Conservation (phyloP, 140 eudicot genomes). For the Oenanthe javanica region DNA sequence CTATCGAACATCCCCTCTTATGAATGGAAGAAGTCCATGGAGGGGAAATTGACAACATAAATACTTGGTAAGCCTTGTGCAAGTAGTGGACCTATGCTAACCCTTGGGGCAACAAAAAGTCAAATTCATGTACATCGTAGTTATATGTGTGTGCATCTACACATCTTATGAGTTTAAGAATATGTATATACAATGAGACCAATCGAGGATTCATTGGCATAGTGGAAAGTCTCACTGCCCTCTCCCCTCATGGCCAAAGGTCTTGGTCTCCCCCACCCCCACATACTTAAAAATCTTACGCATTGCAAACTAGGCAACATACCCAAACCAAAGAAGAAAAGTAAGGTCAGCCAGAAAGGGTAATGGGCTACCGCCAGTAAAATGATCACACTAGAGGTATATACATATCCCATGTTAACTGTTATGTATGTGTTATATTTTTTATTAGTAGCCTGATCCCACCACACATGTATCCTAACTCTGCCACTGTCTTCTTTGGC, state of each 20-base stretch:
- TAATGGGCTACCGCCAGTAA: background rate
- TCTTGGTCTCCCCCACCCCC: background rate
- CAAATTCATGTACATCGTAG: background rate
- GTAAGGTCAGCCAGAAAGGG: background rate
- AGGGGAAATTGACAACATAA: background rate
- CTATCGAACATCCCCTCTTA: background rate
- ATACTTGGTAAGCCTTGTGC: background rate
- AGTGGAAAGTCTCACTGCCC: background rate
- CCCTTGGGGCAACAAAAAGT: background rate
- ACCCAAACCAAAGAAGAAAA: background rate
- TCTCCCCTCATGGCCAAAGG: background rate
- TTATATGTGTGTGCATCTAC: background rate
- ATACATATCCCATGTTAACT: background rate
- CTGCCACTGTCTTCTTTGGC: background rate
- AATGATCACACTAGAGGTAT: background rate
- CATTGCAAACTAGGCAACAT: background rate
- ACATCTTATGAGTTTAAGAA: too few relatives aligned
- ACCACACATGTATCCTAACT: background rate
- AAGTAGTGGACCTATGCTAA: background rate
- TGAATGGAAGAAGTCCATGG: background rate
- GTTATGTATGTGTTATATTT: background rate
- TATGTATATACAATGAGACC: background rate
- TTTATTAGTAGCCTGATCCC: background rate
- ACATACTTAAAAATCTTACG: background rate
- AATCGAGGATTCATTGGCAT: background rate